Conservation (phyloP, 1,139 yeast genomes). For the Geotrichum restrictum region DNA sequence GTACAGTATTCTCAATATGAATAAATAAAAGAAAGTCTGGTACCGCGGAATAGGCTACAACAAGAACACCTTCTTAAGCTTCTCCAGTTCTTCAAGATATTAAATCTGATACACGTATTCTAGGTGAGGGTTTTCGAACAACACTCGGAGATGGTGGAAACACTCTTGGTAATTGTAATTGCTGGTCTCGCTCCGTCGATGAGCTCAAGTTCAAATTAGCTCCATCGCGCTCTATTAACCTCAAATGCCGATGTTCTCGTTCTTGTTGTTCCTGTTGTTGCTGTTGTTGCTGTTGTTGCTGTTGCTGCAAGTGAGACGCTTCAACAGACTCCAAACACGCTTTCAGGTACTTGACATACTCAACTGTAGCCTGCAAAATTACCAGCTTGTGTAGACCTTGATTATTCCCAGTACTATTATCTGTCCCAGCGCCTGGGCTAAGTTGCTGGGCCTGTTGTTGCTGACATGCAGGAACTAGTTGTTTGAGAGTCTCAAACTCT, state of each 20-base stretch:
- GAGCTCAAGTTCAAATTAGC: no score
- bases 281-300: slow-evolving; percentile 3
- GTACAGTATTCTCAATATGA: no score
- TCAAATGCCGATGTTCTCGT: background rate
- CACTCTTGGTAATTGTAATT: slow-evolving; percentile 6
- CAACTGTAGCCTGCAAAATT: slow-evolving; percentile 74
- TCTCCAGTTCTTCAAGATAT: no score
- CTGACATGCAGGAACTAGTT: slow-evolving; percentile 69
- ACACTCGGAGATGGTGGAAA: slow-evolving; percentile 11
- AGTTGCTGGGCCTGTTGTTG: slow-evolving; percentile 22
- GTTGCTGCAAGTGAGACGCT: background rate
- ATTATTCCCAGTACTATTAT: slow-evolving; percentile 23
- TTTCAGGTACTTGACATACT: slow-evolving; percentile 68
- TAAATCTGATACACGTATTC: slow-evolving; percentile 22
- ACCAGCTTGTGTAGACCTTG: slow-evolving; percentile 79
- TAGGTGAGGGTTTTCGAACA: slow-evolving; percentile 18
- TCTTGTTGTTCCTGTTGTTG: slow-evolving; percentile 6
- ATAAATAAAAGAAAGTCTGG: background rate
- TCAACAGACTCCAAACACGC: slow-evolving; percentile 28
- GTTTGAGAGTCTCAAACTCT: slow-evolving; percentile 77
- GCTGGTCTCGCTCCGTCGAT: slow-evolving; percentile 1
- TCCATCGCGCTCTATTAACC: background rate
- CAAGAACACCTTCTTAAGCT: no score
- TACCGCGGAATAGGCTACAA: no score
- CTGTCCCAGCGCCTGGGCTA: no score